Evolutionary conservation across 306 rosid species (phyloP), one percentile per base, ranked within the genome.

Genomic region (Medicago truncatula): DNA sequence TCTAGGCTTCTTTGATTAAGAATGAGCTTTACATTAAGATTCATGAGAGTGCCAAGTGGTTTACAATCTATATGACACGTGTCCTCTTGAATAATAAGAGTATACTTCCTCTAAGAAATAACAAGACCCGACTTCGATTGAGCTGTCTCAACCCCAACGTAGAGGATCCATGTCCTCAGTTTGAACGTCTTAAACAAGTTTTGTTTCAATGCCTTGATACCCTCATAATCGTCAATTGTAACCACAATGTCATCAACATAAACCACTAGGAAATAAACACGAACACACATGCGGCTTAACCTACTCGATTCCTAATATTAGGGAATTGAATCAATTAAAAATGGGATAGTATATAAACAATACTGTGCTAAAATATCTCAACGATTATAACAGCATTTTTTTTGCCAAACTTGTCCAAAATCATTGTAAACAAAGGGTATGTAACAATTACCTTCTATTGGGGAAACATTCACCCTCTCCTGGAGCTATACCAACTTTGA

Each of bases 391-490:
- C 3, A 38, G 4, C 12, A n/a, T 8, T 36, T 71, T 6, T 70
- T 75, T 34, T 39, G 38, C 57, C 20, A 52, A 65, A 28, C 44
- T 65, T 53, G 10, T 23, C 31, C 73, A 52, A 39, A 69, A 16
- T 15, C 46, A 56, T 34, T 11, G 20, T 25, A 20, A 53, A 14
- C 36, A 61, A 31, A 14, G 13, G 0, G 28, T 12, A 76, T 0
- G n/a, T 18, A 73, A 56, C 65, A 20, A 17, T 18, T 78, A 90
- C 97, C 93, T 74, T 63, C 77, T 80, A 6, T 17, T 53, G 10
- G 52, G 44, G 34, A 5, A 21, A 74, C 65, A 74, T 68, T 71
- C 59, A 31, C 25, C 46, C 63, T 43, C 75, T 60, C 34, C 80
- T 50, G 9, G 38, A 46, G 86, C 83, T 54, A 53, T 34, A 71